Percentiles rank a stretch among this genome's conserved stretches.
Evolutionary conservation across 2,329 filamentous ascomycete genomes (phyloP).

Genomic region (Gyromitra esculenta): DNA sequence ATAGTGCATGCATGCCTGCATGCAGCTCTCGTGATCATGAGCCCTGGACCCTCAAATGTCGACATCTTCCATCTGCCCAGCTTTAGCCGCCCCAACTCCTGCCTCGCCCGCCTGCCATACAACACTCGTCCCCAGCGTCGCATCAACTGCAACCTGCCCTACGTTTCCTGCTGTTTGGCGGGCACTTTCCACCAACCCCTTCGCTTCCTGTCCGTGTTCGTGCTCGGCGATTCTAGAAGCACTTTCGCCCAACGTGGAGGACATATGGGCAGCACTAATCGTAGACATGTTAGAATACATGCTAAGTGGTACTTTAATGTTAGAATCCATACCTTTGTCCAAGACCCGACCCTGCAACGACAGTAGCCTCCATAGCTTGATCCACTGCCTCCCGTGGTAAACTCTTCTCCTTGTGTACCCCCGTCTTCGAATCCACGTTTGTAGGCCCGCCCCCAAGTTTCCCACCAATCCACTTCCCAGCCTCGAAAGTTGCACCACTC

Average conservation of each 20-base stretch:
- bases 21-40: constrained; percentile 3
- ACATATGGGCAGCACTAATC: constrained; percentile 43
- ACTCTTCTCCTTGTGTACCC: constrained; percentile 37
- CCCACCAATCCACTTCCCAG: constrained; percentile 55
- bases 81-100: constrained; percentile 50
- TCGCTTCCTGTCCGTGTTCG: constrained; percentile 53
- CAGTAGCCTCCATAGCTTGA: constrained; percentile 49
- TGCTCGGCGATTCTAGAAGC: constrained; percentile 48
- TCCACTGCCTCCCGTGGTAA: constrained; percentile 50
- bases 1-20: neutral
- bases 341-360: constrained; percentile 36
- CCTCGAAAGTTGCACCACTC: constrained; percentile 48
- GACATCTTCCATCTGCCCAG: constrained; percentile 29
- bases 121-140: constrained; percentile 52
- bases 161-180: constrained; percentile 48
- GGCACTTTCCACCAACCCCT: constrained; percentile 49
- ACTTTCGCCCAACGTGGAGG: constrained; percentile 47
- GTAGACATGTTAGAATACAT: neutral
- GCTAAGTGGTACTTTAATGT: neutral
- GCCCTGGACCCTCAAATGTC: constrained; percentile 11
- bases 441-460: constrained; percentile 40
- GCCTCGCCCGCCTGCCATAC: constrained; percentile 52
- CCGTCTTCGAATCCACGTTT: constrained; percentile 6
- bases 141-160: constrained; percentile 39
- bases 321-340: constrained; percentile 18